phyloP scores from a whole-genome alignment of 441 rosid species.

The Erodium texanum region DNA sequence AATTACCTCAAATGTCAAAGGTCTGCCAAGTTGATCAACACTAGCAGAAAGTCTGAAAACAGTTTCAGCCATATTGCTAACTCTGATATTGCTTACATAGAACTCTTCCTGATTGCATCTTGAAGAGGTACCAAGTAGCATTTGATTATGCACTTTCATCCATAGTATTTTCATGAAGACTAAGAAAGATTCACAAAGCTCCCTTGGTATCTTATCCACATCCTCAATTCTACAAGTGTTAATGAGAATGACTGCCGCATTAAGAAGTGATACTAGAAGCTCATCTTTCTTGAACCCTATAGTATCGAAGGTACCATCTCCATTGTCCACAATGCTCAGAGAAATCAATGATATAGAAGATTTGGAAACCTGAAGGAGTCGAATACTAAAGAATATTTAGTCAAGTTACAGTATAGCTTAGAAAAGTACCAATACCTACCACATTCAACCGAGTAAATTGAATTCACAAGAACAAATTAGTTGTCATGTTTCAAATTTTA shows the following conservation, averaged over 20 bases:
- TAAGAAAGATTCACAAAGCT: slow-evolving; percentile 26
- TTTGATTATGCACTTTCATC: slow-evolving; percentile 30
- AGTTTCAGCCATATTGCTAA: slow-evolving; percentile 40
- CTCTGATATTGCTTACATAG: slow-evolving; percentile 25
- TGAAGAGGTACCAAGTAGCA: slow-evolving; percentile 19
- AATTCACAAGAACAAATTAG: slow-evolving; percentile 8
- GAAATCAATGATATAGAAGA: slow-evolving; percentile 20
- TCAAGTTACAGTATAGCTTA: slow-evolving; percentile 11
- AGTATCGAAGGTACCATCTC: slow-evolving; percentile 16
- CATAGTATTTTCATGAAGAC: slow-evolving; percentile 31
- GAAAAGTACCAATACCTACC: background rate
- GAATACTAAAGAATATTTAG: slow-evolving; percentile 30
- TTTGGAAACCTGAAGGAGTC: slow-evolving; percentile 34
- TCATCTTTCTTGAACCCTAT: slow-evolving; percentile 27
- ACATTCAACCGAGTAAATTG: background rate
- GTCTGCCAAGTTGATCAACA: slow-evolving; percentile 13
- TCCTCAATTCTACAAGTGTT: slow-evolving; percentile 31
- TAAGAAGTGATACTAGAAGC: slow-evolving; percentile 26
- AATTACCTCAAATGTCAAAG: slow-evolving; percentile 18
- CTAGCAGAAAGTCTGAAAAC: slow-evolving; percentile 42
- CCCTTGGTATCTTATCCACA: slow-evolving; percentile 29
- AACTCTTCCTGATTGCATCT: slow-evolving; percentile 17
- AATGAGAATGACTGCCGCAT: slow-evolving; percentile 33
- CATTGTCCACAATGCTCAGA: slow-evolving; percentile 23
- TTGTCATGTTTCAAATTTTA: background rate